Percentiles rank a stretch among this genome's conserved stretches.
phyloP scores from a whole-genome alignment of 805 yeast genomes.

The Kazachstania psychrophila region DNA sequence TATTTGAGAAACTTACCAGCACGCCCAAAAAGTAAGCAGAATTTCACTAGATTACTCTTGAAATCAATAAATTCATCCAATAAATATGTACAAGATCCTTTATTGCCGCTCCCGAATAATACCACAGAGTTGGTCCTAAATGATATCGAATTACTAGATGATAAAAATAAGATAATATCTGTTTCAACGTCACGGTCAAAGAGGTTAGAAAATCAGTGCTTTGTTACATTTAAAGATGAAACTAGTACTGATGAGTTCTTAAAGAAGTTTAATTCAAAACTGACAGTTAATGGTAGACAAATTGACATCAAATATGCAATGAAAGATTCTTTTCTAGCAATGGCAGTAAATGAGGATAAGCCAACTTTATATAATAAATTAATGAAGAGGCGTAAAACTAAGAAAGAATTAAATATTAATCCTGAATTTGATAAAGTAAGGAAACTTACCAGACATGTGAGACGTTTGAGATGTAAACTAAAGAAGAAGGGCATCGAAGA shows the following conservation, averaged over 20 bases:
- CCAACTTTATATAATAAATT: conserved; percentile 8
- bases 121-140: background rate
- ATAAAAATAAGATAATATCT: conserved; percentile 10
- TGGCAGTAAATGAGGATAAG: conserved; percentile 8
- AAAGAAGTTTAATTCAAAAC: conserved; percentile 5
- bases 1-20: conserved; percentile 19
- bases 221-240: conserved; percentile 18
- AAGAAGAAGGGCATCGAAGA: conserved; percentile 14
- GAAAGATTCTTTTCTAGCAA: conserved; percentile 18
- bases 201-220: conserved; percentile 13
- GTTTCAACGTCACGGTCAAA: conserved; percentile 13
- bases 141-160: conserved; percentile 7
- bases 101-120: background rate
- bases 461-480: conserved; percentile 21
- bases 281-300: conserved; percentile 15
- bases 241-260: conserved; percentile 12
- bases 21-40: conserved; percentile 17
- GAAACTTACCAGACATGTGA: conserved; percentile 13
- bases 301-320: conserved; percentile 16
- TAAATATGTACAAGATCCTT: conserved; percentile 7
- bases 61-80: conserved; percentile 13
- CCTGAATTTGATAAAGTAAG: conserved; percentile 1
- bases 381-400: conserved; percentile 6
- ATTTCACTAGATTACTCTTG: conserved; percentile 14
- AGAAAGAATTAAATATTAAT: conserved; percentile 2